Evolutionary conservation across 2,329 filamentous ascomycete genomes (phyloP).

Genomic region (Geosmithia flava): DNA sequence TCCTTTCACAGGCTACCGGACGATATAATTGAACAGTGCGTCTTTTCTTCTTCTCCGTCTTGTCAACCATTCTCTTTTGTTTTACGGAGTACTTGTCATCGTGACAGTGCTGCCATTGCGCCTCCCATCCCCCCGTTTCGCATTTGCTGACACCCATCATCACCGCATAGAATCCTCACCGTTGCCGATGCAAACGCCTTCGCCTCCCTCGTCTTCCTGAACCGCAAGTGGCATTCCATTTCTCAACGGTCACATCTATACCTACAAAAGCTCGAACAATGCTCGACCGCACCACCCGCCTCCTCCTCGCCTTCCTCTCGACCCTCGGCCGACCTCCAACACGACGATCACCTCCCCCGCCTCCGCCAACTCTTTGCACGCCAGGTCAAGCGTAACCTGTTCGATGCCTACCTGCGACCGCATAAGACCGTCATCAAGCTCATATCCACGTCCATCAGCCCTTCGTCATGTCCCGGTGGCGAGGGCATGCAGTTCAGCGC

Average conservation of each 20-base stretch:
- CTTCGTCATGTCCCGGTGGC: slow-evolving; percentile 68
- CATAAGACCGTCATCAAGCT: slow-evolving; percentile 62
- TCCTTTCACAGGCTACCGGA: slow-evolving; percentile 43
- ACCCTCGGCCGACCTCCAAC: slow-evolving; percentile 12
- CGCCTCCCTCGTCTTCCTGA: slow-evolving; percentile 53
- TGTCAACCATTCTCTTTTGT: background rate
- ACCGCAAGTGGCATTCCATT: slow-evolving; percentile 51
- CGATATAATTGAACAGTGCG: slow-evolving; percentile 60
- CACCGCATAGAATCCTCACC: slow-evolving; percentile 40
- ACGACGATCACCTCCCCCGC: slow-evolving; percentile 37
- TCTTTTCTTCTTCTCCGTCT: background rate
- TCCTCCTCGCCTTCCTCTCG: slow-evolving; percentile 30
- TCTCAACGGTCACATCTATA: slow-evolving; percentile 54
- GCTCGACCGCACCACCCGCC: slow-evolving; percentile 47
- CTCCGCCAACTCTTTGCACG: slow-evolving; percentile 55
- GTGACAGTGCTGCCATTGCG: too few relatives aligned
- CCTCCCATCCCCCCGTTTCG: background rate
- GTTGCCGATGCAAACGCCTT: slow-evolving; percentile 50
- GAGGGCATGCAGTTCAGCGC: slow-evolving; percentile 79
- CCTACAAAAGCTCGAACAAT: slow-evolving; percentile 46
- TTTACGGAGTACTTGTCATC: too few relatives aligned
- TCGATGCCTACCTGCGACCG: slow-evolving; percentile 63
- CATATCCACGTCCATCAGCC: slow-evolving; percentile 73
- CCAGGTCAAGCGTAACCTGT: slow-evolving; percentile 66
- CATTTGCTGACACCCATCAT: slow-evolving; percentile 6